These are phyloP conservation scores for Pythium dissotocum DNA, from an alignment of 352 stramenopile species.

Conservation along the genomic window DNA sequence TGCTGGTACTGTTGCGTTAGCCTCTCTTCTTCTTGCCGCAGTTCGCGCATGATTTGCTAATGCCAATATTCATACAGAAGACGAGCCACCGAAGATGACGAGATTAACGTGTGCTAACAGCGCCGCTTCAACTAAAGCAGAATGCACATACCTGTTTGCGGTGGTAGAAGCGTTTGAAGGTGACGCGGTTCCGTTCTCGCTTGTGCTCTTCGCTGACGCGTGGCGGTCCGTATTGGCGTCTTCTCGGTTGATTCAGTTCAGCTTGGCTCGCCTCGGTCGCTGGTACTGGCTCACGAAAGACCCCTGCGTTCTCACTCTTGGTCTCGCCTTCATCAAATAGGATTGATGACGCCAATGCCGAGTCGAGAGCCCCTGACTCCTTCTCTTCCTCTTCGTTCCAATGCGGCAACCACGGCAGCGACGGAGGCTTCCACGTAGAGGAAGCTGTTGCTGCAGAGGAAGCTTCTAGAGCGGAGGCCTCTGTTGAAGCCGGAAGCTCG, in stretches of 20 bases:
- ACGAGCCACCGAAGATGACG: not conserved
- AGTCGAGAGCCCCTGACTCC: not conserved
- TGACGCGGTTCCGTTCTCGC: constrained; percentile 29
- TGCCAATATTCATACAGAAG: not conserved
- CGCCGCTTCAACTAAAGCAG: not conserved
- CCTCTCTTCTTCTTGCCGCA: constrained; percentile 18
- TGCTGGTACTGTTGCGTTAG: constrained; percentile 13
- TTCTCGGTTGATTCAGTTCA: not conserved
- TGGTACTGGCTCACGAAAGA: not conserved
- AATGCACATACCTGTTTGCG: constrained; percentile 20
- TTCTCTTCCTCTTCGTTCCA: not conserved
- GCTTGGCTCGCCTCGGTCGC: not conserved
- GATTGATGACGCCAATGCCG: not conserved
- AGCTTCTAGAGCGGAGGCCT: not conserved
- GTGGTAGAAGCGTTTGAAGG: constrained; percentile 29
- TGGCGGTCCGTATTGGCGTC: constrained; percentile 18
- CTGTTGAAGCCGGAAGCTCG: not conserved
- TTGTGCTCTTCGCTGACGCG: constrained; percentile 28
- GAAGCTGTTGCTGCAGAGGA: not conserved
- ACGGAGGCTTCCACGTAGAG: not conserved
- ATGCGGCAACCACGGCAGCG: not conserved
- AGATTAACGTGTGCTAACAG: not conserved
- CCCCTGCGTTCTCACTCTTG: not conserved
- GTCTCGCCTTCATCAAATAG: not conserved
- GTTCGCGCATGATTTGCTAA: constrained; percentile 20